Base-by-base conservation (phyloP, 176 grass and related monocot species). In the Carex kokanica region DNA sequence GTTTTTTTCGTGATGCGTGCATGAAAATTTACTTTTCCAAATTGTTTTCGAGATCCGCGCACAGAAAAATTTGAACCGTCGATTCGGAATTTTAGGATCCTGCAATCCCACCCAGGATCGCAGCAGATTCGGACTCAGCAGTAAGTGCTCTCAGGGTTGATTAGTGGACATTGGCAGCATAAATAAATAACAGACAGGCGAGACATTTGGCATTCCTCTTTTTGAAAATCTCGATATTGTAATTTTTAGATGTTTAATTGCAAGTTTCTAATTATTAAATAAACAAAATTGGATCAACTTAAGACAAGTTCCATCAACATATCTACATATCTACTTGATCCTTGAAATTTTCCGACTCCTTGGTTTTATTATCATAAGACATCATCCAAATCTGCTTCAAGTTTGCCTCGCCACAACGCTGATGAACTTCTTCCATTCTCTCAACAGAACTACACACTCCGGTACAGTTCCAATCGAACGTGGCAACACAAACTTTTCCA, bases 381-480 rank as follows among this genome's bases (percentile, higher is more conserved):
- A 81, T 45, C 40, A 45, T 47, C 58, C 38, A 60, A 52, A 81
- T 60, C 16, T 81, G 79, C 31, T 81, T 81, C n/a, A 81, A 60
- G 55, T 81, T 81, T 16, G 13, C 79, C 79, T 81, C 79, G 10
- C 79, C 79, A 16, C 79, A 81, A 9, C 34, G 55, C 58, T 51
- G 60, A 64, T 81, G 79, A 40, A 81, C 60, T 27, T 61, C 58
- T 47, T 82, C 60, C 59, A 82, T 81, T 51, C 79, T 62, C n/a
- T 82, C 79, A 12, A 82, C 79, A 40, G 79, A 82, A 64, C 12
- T 65, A 27, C 79, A 82, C 16, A 82, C 23, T 2, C 79, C 79
- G n/a, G 31, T 65, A 17, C 79, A 82, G 38, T 82, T 82, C 79
- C 79, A 82, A 52, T 82, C 79, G 29, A 82, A 65, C 32, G 79